Evolutionary conservation across 352 stramenopile species (phyloP).

Genomic region (Pythium phragmiticola): DNA sequence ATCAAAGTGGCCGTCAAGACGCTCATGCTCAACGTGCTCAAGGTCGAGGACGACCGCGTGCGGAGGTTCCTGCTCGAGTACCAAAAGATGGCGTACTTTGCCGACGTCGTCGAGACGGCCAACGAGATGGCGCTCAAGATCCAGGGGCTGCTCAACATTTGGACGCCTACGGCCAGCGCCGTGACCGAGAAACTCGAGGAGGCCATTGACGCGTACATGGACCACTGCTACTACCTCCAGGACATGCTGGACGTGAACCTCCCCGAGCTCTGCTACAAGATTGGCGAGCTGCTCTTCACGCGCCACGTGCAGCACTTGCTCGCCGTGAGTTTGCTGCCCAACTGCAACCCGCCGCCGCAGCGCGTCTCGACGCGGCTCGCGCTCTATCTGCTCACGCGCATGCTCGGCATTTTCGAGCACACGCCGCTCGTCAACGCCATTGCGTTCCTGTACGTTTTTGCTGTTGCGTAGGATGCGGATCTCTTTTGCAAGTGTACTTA

Average conservation of each 20-base stretch:
- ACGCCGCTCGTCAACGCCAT: conserved; percentile 81
- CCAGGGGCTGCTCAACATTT: conserved; percentile 71
- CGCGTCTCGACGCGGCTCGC: conserved; percentile 75
- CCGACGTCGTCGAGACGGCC: conserved; percentile 71
- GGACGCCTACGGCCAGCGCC: conserved; percentile 30
- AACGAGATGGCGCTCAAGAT: conserved; percentile 77
- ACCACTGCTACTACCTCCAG: conserved; percentile 85
- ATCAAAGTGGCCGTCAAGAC: conserved; percentile 87
- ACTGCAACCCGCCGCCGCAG: conserved; percentile 69
- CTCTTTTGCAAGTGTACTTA: neutral
- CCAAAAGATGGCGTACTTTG: conserved; percentile 77
- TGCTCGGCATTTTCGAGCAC: conserved; percentile 78
- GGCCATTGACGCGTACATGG: conserved; percentile 76
- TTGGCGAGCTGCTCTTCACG: conserved; percentile 72
- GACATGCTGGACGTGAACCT: conserved; percentile 83
- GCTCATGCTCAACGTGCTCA: conserved; percentile 82
- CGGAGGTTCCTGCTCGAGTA: conserved; percentile 72
- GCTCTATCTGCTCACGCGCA: conserved; percentile 70
- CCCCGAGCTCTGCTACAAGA: conserved; percentile 77
- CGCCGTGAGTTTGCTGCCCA: conserved; percentile 68
- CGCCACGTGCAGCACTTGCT: conserved; percentile 68
- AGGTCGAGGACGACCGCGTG: conserved; percentile 74
- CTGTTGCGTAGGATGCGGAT: neutral
- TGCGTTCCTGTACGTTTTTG: conserved; percentile 57
- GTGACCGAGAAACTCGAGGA: conserved; percentile 78